phyloP scores from a whole-genome alignment of 192 early-diverging fungal genomes.

The Diversispora eburnea region DNA sequence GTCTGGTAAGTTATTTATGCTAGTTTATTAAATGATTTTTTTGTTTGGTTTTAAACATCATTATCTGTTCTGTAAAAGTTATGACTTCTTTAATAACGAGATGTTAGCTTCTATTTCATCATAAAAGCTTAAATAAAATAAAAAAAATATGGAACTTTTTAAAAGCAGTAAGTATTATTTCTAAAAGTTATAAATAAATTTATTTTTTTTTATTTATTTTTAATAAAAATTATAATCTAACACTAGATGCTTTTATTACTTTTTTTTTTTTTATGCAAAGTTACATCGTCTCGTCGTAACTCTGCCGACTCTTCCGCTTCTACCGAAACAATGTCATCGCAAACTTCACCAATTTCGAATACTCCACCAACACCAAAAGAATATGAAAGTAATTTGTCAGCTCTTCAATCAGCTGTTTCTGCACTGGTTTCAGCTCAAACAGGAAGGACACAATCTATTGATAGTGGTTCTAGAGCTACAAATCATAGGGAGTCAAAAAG shows the following conservation, averaged over 20 bases:
- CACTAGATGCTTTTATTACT: neutral
- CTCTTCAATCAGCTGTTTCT: slow-evolving; percentile 2
- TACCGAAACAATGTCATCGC: slow-evolving; percentile 15
- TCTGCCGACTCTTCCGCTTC: slow-evolving; percentile 13
- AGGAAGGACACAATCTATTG: neutral
- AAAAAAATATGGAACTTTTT: slow-evolving; percentile 1
- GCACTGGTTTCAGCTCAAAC: slow-evolving; percentile 9
- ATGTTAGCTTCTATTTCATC: slow-evolving; percentile 6
- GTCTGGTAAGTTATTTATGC: slow-evolving; percentile 12
- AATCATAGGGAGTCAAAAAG: slow-evolving; percentile 34
- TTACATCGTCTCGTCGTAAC: slow-evolving; percentile 14
- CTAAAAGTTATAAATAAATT: neutral
- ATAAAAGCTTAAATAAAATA: slow-evolving; percentile 6
- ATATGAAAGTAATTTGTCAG: slow-evolving; percentile 10
- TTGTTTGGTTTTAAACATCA: neutral
- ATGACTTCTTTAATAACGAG: neutral
- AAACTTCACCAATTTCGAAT: slow-evolving; percentile 22
- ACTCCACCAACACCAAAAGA: slow-evolving; percentile 25
- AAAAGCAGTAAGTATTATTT: slow-evolving; percentile 6
- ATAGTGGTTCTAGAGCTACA: neutral
- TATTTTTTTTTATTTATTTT: neutral
- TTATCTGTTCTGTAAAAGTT: neutral
- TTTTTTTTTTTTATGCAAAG: neutral
- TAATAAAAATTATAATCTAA: neutral
- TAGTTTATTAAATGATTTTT: neutral